phyloP scores from a whole-genome alignment of 106 monocot genomes.

The Dioscorea dumetorum region DNA sequence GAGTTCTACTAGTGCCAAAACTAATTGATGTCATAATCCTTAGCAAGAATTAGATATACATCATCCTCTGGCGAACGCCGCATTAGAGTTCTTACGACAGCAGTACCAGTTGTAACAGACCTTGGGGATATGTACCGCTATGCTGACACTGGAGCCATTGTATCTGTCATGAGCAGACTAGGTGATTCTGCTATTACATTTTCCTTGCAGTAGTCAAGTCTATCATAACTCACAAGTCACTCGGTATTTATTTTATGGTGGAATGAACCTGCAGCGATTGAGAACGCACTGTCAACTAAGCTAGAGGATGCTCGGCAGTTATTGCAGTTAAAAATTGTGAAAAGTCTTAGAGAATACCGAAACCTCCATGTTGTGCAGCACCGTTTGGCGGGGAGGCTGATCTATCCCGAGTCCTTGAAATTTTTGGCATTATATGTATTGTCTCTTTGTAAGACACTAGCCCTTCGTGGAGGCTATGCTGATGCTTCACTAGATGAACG shows the following conservation, averaged over 20 bases:
- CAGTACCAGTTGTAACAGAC: constrained; percentile 89
- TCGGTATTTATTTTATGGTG: neutral
- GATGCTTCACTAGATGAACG: constrained; percentile 81
- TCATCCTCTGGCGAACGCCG: constrained; percentile 95
- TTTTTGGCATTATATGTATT: constrained; percentile 70
- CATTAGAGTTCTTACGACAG: constrained; percentile 90
- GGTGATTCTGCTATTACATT: constrained; percentile 35
- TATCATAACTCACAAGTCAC: no score
- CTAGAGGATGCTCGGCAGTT: constrained; percentile 83
- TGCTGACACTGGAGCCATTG: constrained; percentile 81
- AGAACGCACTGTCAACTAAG: constrained; percentile 72
- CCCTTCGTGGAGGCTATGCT: constrained; percentile 90
- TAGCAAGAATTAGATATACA: constrained; percentile 65
- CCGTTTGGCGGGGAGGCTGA: constrained; percentile 71
- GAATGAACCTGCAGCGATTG: constrained; percentile 52
- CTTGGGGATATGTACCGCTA: constrained; percentile 95
- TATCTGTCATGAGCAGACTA: constrained; percentile 65
- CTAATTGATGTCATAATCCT: constrained; percentile 15
- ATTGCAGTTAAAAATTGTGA: constrained; percentile 71
- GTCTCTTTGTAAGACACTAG: constrained; percentile 65
- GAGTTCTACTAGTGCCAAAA: no score
- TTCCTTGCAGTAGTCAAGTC: neutral
- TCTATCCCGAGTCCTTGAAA: constrained; percentile 84
- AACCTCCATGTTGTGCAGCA: constrained; percentile 89
- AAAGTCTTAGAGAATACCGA: constrained; percentile 90